These are phyloP conservation scores for Coemansia sp. DNA, from an alignment of 192 early-diverging fungal genomes.

Conservation along the genomic window DNA sequence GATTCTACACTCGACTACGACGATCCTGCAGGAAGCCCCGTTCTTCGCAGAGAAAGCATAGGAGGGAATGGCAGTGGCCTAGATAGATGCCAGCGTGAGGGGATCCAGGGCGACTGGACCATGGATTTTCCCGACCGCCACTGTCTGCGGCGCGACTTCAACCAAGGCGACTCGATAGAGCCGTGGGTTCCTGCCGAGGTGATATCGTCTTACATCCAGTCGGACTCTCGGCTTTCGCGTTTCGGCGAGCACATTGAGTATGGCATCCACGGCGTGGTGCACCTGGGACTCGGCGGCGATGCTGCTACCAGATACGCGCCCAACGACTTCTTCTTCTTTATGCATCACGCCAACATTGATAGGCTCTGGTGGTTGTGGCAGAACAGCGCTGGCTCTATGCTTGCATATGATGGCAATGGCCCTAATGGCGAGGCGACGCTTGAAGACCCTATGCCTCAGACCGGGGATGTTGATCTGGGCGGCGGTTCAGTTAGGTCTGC, in stretches of 20 bases:
- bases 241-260: conserved; percentile 56
- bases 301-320: conserved; percentile 48
- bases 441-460: conserved; percentile 36
- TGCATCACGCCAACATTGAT: conserved; percentile 67
- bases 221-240: conserved; percentile 14
- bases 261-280: conserved; percentile 49
- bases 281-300: conserved; percentile 55
- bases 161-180: conserved; percentile 22
- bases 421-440: conserved; percentile 33
- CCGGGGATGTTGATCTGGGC: conserved; percentile 27
- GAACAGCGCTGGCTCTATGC: conserved; percentile 20
- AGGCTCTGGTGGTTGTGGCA: conserved; percentile 63
- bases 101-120: conserved; percentile 36
- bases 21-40: conserved; percentile 32
- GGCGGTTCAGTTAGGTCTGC: conserved; percentile 24
- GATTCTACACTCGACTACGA: conserved; percentile 40
- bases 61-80: conserved; percentile 44
- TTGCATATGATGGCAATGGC: conserved; percentile 39
- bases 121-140: conserved; percentile 30
- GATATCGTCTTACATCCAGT: conserved; percentile 47
- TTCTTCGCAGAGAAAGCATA: conserved; percentile 22
- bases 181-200: conserved; percentile 47
- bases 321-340: conserved; percentile 63
- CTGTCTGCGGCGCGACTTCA: conserved; percentile 37
- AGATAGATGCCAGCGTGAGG: conserved; percentile 21